A percentile compares a stretch with the other conserved stretches of the same genome.
Evolutionary conservation across 2,329 filamentous ascomycete species (phyloP).

Genomic region (Geoglossum cookeanum): DNA sequence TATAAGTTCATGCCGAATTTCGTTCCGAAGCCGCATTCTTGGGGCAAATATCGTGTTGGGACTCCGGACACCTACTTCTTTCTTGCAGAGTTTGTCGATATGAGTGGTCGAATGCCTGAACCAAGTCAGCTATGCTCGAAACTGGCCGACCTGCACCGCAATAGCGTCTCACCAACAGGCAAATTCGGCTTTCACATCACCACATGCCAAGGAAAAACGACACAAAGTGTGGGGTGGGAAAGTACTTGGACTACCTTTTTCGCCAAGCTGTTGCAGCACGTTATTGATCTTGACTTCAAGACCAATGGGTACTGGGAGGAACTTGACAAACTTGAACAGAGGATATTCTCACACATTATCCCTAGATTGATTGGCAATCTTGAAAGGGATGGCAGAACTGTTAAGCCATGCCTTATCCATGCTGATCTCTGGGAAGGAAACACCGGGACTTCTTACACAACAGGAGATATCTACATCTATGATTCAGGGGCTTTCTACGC

Average conservation of each 20-base stretch:
- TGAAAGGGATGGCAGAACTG: slow-evolving; percentile 11
- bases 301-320: slow-evolving; percentile 17
- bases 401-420: slow-evolving; percentile 13
- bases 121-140: slow-evolving; percentile 12
- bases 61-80: slow-evolving; percentile 15
- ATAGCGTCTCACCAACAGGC: slow-evolving; percentile 17
- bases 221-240: slow-evolving; percentile 18
- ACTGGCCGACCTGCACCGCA: slow-evolving; percentile 16
- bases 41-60: slow-evolving; percentile 12
- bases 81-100: slow-evolving; percentile 16
- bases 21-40: slow-evolving; percentile 15
- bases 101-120: slow-evolving; percentile 14
- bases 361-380: slow-evolving; percentile 15
- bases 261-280: slow-evolving; percentile 16
- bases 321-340: slow-evolving; percentile 12
- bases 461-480: slow-evolving; percentile 18
- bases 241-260: slow-evolving; percentile 24
- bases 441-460: slow-evolving; percentile 15
- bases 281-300: slow-evolving; percentile 15
- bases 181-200: slow-evolving; percentile 21
- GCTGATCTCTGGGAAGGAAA: slow-evolving; percentile 10
- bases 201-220: slow-evolving; percentile 17
- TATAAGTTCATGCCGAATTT: slow-evolving; percentile 14
- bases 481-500: slow-evolving; percentile 22
- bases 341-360: slow-evolving; percentile 15